phyloP scores from a whole-genome alignment of 805 yeast species.

The Vanderwaltozyma tropicalis region DNA sequence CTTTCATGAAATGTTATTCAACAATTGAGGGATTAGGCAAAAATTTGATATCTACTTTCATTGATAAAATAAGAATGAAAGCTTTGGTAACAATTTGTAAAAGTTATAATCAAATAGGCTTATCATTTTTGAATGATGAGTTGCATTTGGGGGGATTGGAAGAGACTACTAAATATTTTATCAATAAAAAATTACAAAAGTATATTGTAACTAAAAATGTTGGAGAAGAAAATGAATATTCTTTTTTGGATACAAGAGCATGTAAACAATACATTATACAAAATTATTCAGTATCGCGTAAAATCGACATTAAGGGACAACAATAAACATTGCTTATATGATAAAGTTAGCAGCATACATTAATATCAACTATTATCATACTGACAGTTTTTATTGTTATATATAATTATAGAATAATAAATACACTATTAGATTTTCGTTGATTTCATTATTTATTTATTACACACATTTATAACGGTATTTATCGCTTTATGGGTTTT shows the following conservation, averaged over 20 bases:
- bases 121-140: constrained; percentile 31
- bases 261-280: constrained; percentile 30
- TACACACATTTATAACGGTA: too few relatives aligned
- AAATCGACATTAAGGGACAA: constrained; percentile 88
- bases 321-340: too few relatives aligned
- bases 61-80: constrained; percentile 46
- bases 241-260: constrained; percentile 26
- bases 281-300: constrained; percentile 34
- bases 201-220: constrained; percentile 24
- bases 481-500: too few relatives aligned
- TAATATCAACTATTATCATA: too few relatives aligned
- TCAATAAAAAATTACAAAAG: constrained; percentile 29
- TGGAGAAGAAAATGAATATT: constrained; percentile 21
- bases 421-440: too few relatives aligned
- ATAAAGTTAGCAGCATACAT: too few relatives aligned
- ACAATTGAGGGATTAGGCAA: constrained; percentile 35
- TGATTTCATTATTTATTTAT: too few relatives aligned
- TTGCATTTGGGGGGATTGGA: constrained; percentile 32
- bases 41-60: constrained; percentile 41
- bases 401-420: too few relatives aligned
- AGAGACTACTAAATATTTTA: constrained; percentile 36
- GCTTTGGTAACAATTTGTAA: constrained; percentile 47
- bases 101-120: constrained; percentile 41
- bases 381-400: too few relatives aligned
- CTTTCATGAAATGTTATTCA: constrained; percentile 37